Evolutionary conservation across 202 grass and related monocot genomes (phyloP).

Genomic region (Schoenoplectus triqueter): DNA sequence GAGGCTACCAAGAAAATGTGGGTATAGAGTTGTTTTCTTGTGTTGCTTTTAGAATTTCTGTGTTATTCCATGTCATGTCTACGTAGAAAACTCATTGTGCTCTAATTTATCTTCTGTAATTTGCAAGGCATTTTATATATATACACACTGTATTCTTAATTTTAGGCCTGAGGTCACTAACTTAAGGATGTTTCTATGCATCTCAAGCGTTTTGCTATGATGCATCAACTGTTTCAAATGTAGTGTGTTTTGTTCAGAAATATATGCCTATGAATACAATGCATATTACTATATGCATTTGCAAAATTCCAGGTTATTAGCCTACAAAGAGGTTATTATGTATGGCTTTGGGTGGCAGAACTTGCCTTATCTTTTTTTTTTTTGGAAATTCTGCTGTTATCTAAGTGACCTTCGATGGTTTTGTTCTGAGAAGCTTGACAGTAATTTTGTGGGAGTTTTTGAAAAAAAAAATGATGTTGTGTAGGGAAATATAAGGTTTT

Average conservation of each 20-base stretch:
- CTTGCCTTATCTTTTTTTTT: too few relatives aligned
- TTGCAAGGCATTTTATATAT: constrained; percentile 21
- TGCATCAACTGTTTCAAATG: background rate
- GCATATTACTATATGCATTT: background rate
- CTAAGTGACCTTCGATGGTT: too few relatives aligned
- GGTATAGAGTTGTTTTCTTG: constrained; percentile 47
- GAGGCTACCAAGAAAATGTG: constrained; percentile 99
- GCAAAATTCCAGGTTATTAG: background rate
- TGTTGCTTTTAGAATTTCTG: background rate
- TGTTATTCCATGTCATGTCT: constrained; percentile 27
- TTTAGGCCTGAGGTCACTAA: constrained; percentile 36
- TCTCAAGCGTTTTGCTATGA: constrained; percentile 26
- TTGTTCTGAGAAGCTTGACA: too few relatives aligned
- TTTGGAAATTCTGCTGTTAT: too few relatives aligned
- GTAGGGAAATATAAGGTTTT: too few relatives aligned
- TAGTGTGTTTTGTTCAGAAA: background rate
- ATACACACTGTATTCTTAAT: background rate
- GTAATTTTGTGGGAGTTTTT: too few relatives aligned
- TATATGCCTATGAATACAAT: background rate
- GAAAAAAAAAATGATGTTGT: too few relatives aligned
- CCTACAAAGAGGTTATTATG: too few relatives aligned
- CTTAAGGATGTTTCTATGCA: constrained; percentile 12
- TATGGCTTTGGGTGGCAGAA: too few relatives aligned
- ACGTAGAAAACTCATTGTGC: constrained; percentile 18
- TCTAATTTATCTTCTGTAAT: constrained; percentile 37